Conservation (phyloP, 129 eudicot species). For the Flaveria bidentis region DNA sequence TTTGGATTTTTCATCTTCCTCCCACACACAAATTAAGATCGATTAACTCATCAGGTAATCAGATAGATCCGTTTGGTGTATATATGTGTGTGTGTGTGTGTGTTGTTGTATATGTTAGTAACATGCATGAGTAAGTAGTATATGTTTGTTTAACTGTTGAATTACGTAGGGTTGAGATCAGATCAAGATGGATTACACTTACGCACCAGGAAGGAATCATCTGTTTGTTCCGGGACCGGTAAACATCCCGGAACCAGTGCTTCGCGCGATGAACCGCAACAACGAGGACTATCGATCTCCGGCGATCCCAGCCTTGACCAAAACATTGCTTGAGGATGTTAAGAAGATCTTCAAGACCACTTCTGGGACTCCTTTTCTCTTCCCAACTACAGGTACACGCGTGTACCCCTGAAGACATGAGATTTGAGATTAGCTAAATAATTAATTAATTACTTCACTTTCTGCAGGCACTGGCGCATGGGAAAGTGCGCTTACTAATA, state of each 20-base stretch:
- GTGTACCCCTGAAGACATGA: too few relatives aligned
- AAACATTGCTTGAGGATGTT: constrained; percentile 78
- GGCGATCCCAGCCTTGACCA: constrained; percentile 88
- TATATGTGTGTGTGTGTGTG: too few relatives aligned
- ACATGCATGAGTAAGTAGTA: too few relatives aligned
- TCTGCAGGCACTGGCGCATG: constrained; percentile 98
- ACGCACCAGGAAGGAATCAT: constrained; percentile 98
- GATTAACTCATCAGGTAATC: constrained; percentile 27
- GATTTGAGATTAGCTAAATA: too few relatives aligned
- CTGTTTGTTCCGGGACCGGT: constrained; percentile 99
- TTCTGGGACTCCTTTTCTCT: constrained; percentile 83
- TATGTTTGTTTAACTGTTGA: not conserved
- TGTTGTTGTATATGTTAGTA: not conserved
- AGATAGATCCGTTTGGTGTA: not conserved
- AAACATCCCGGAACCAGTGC: constrained; percentile 94
- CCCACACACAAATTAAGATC: constrained; percentile 20
- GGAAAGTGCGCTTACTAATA: constrained; percentile 99
- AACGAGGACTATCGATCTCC: constrained; percentile 99
- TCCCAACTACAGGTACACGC: constrained; percentile 97
- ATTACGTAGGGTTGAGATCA: not conserved
- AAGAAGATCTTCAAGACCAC: constrained; percentile 96
- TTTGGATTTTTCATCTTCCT: constrained; percentile 45
- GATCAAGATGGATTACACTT: constrained; percentile 65
- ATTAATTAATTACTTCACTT: too few relatives aligned
- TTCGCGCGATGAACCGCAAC: constrained; percentile 98